Evolutionary conservation across 1,284 basidiomycete species (phyloP), one percentile per base, ranked within the genome.

Genomic region (Marasmius sp.): DNA sequence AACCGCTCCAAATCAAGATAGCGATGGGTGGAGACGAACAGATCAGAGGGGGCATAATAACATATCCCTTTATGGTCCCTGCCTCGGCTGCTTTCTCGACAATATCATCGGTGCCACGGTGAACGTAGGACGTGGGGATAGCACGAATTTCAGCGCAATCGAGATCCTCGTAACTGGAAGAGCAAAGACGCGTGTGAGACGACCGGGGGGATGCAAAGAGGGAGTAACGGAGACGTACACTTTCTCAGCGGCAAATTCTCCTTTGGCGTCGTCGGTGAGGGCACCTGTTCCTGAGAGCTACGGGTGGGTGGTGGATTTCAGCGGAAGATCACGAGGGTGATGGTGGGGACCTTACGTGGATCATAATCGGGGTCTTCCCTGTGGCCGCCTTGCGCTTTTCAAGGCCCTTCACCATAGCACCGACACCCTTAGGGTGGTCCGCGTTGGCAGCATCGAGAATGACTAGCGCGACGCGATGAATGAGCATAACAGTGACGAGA

Each of bases 31-130:
- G 27, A 16, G 48, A 56, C 66, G 20, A 36, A 62, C 66, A 66
- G 11, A 67, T 60, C 18, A 67, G 38, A 7, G 66, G 66, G 3
- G 66, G 66, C 66, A 67, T 67, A 0, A 67, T 61, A 38, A 67
- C 59, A 41, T 66, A 66, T 27, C 63, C 66, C 27, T 58, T 56
- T 22, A 67, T 51, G 45, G 61, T 61, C 6, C 66, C 66, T 41
- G 59, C 60, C n/a, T 55, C 63, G 54, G 59, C 65, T 18, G 65
- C 66, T 18, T 64, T 49, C 14, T 43, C 54, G 1, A 67, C 62
- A 49, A 67, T 54, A 3, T 37, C 38, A 27, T 67, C 66, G 18
- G 57, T 61, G 37, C 62, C 63, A 16, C 66, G 66, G 48, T 67
- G 66, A 8, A 67, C 65, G 34, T 67, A 67, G 11, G 61, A 64